phyloP scores from a whole-genome alignment of 2,329 filamentous ascomycete genomes.

The Fusarium zealandicum region DNA sequence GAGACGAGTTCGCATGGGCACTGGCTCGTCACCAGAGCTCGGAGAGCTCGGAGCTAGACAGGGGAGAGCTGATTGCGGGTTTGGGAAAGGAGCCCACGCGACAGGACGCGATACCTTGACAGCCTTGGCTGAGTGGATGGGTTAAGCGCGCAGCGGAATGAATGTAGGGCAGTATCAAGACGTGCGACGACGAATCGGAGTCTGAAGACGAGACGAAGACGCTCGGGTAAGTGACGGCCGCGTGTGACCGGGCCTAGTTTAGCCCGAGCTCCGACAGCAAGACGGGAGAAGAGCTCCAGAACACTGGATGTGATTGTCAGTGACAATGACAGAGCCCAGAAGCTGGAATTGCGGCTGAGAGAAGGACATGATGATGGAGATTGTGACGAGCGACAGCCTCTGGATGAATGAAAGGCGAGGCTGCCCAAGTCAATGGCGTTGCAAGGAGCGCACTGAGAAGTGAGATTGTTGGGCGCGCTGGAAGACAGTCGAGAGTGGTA shows the following conservation, averaged over 20 bases:
- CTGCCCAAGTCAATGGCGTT: slow-evolving; percentile 2
- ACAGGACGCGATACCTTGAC: slow-evolving; percentile 27
- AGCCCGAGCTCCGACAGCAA: slow-evolving; percentile 1
- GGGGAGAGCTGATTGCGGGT: slow-evolving; percentile 30
- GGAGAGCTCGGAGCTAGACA: slow-evolving; percentile 16
- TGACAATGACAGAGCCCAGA: slow-evolving; percentile 6
- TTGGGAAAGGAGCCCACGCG: slow-evolving; percentile 29
- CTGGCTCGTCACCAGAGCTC: slow-evolving; percentile 15
- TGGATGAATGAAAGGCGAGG: slow-evolving; percentile 5
- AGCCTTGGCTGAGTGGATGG: slow-evolving; percentile 19
- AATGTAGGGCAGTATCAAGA: slow-evolving; percentile 16
- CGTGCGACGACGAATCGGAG: slow-evolving; percentile 33
- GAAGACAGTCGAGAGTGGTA: slow-evolving; percentile 1
- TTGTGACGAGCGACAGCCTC: neutral
- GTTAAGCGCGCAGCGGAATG: slow-evolving; percentile 36
- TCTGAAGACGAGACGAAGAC: slow-evolving; percentile 2
- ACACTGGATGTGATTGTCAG: slow-evolving; percentile 4
- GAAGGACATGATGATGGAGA: slow-evolving; percentile 11
- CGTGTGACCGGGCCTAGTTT: slow-evolving; percentile 26
- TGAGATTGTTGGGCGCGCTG: neutral
- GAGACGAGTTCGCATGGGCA: slow-evolving; percentile 21
- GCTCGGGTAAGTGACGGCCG: slow-evolving; percentile 25
- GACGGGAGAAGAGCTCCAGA: slow-evolving; percentile 17
- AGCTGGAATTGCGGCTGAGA: slow-evolving; percentile 15
- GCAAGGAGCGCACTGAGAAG: neutral